These are phyloP conservation scores for Apophysomyces variabilis DNA, from an alignment of 371 early-diverging fungal genomes.

Conservation along the genomic window DNA sequence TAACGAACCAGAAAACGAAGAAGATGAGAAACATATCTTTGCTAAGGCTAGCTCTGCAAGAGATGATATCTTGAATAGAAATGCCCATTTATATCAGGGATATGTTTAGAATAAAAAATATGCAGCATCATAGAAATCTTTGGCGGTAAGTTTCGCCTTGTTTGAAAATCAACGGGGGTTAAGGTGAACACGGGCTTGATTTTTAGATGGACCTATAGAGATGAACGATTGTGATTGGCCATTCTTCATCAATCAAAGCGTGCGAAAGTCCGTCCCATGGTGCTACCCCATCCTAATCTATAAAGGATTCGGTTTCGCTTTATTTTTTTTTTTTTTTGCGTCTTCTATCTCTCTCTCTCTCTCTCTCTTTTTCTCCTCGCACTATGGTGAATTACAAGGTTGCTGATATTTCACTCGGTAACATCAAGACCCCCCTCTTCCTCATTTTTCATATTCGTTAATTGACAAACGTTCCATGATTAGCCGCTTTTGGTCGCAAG, in stretches of 20 bases:
- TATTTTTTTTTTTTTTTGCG: not conserved
- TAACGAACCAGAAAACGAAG: not conserved
- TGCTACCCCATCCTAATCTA: not conserved
- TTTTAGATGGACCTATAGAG: constrained; percentile 1
- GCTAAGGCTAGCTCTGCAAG: constrained; percentile 15
- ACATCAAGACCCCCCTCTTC: not conserved
- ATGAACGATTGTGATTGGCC: constrained; percentile 9
- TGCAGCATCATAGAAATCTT: not conserved
- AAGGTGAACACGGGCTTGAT: too few relatives aligned
- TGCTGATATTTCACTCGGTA: constrained; percentile 95
- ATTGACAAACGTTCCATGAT: not conserved
- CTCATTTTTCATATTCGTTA: not conserved
- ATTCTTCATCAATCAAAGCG: constrained; percentile 1
- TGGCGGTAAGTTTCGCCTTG: too few relatives aligned
- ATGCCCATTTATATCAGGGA: constrained; percentile 7
- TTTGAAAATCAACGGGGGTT: not conserved
- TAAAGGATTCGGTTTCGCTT: not conserved
- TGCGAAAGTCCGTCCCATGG: constrained; percentile 4
- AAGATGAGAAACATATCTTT: constrained; percentile 16
- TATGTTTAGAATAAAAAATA: constrained; percentile 3
- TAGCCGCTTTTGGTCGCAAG: constrained; percentile 58
- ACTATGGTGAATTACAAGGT: constrained; percentile 49
- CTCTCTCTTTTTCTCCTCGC: not conserved
- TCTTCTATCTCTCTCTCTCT: not conserved
- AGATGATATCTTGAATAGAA: constrained; percentile 12